A percentile compares a stretch with the other conserved stretches of the same genome.
Evolutionary conservation across 768 basidiomycete species (phyloP).

Genomic region (Hydnomerulius pinastri): DNA sequence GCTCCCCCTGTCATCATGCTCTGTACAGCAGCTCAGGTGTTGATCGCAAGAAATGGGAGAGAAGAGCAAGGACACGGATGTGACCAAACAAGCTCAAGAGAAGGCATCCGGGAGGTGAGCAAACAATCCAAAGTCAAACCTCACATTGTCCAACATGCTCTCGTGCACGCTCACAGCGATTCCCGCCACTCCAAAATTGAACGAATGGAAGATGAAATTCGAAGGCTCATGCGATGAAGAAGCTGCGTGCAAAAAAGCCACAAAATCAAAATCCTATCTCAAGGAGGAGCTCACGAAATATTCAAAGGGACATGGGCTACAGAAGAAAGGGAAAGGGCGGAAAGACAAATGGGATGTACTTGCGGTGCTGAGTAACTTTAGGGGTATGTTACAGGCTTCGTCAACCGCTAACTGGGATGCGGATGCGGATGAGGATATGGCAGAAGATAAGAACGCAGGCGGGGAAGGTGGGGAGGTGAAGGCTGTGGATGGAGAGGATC

Average conservation of each 20-base stretch:
- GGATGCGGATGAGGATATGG: too few relatives aligned
- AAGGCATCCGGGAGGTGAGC: slow-evolving; percentile 59
- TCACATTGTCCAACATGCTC: neutral
- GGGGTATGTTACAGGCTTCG: too few relatives aligned
- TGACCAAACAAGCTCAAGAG: slow-evolving; percentile 70
- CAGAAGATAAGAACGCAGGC: slow-evolving; percentile 13
- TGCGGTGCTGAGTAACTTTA: slow-evolving; percentile 63
- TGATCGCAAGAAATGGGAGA: neutral
- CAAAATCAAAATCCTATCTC: too few relatives aligned
- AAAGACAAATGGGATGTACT: slow-evolving; percentile 70
- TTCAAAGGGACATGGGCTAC: too few relatives aligned
- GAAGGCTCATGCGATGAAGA: slow-evolving; percentile 70
- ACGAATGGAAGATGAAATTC: slow-evolving; percentile 81
- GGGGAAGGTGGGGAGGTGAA: slow-evolving; percentile 12
- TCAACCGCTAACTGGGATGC: too few relatives aligned
- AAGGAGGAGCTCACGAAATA: too few relatives aligned
- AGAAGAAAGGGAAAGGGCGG: slow-evolving; percentile 51
- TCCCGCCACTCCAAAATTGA: slow-evolving; percentile 61
- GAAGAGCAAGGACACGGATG: slow-evolving; percentile 43
- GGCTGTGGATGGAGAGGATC: slow-evolving; percentile 37
- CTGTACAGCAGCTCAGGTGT: too few relatives aligned
- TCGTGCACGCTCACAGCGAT: slow-evolving; percentile 44
- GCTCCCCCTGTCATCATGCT: neutral
- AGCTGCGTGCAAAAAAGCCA: slow-evolving; percentile 48
- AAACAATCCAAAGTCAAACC: neutral